Base-by-base conservation (phyloP, 805 yeast genomes). In the Yamadazyma sp. region DNA sequence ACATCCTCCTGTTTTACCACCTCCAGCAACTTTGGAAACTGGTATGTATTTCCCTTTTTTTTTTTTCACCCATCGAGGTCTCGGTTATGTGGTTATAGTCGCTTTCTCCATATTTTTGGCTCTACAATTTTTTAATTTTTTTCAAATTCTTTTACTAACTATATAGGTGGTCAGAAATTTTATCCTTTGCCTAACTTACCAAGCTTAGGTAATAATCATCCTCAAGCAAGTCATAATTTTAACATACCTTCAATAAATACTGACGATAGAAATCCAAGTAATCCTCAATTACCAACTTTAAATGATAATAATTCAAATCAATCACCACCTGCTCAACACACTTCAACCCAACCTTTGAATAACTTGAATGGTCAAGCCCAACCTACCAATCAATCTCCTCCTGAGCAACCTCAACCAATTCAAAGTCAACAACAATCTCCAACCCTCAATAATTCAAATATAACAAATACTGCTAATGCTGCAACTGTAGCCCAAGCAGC, bases 1-100 rank as follows among this genome's bases (percentile, higher is more conserved):
- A 53, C 75, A 63, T 31, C 77, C 79, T 5, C 80, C 80, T 8
- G 79, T 76, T 12, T 62, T 76, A 42, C 82, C 81, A 5, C 80
- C 82, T 9, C 81, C 82, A 12, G 75, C 76, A 12, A 58, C 70
- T 26, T 60, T 73, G 42, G 78, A 73, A 48, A 60, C 72, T 36
- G 73, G 76, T 67, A 66, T 35, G 73, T 68, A 27, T 28, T 13
- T 15, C 17, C 5, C 22, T 21, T 8, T 8, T 25, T 25, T 12
- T 7, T 25, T n/a, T n/a, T n/a, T n/a, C n/a, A n/a, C n/a, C n/a
- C n/a, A n/a, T n/a, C n/a, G n/a, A n/a, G n/a, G n/a, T n/a, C n/a
- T n/a, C n/a, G n/a, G n/a, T n/a, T n/a, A n/a, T n/a, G n/a, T n/a
- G n/a, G n/a, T n/a, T n/a, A n/a, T n/a, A n/a, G n/a, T n/a, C n/a